Conservation (phyloP, 176 grass and related monocot species). For the Oryza punctata region DNA sequence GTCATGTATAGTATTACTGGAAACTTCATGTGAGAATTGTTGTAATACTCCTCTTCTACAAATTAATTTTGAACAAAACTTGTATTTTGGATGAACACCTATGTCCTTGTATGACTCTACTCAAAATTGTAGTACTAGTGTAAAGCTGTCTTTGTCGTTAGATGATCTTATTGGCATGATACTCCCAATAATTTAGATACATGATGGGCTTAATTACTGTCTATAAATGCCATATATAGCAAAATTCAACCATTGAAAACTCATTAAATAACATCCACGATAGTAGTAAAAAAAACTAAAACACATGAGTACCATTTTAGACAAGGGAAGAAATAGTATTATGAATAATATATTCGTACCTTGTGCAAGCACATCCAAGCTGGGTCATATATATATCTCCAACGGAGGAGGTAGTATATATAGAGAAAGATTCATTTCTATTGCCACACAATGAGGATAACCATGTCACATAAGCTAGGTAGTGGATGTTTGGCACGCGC, state of each 20-base stretch:
- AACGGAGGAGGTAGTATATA: constrained; percentile 8
- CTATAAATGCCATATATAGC: not conserved
- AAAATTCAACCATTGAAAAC: not conserved
- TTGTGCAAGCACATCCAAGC: not conserved
- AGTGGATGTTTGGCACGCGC: not conserved
- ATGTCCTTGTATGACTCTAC: not conserved
- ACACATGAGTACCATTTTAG: not conserved
- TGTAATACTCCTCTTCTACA: not conserved
- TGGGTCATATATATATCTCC: not conserved
- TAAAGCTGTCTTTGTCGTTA: not conserved
- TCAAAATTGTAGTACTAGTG: not conserved
- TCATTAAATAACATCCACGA: not conserved
- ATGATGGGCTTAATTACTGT: not conserved
- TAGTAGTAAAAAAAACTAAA: not conserved
- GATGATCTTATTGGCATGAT: not conserved
- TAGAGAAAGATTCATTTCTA: not conserved
- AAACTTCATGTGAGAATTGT: not conserved
- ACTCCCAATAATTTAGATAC: too few species aligned
- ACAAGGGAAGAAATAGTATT: not conserved
- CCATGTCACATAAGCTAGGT: not conserved
- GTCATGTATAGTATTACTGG: not conserved
- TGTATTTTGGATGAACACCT: not conserved
- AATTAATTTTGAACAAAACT: too few species aligned
- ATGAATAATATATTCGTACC: not conserved
- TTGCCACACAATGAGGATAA: not conserved